Base-by-base conservation (phyloP, 139 green algal genomes). In the Asterochloris sp. region DNA sequence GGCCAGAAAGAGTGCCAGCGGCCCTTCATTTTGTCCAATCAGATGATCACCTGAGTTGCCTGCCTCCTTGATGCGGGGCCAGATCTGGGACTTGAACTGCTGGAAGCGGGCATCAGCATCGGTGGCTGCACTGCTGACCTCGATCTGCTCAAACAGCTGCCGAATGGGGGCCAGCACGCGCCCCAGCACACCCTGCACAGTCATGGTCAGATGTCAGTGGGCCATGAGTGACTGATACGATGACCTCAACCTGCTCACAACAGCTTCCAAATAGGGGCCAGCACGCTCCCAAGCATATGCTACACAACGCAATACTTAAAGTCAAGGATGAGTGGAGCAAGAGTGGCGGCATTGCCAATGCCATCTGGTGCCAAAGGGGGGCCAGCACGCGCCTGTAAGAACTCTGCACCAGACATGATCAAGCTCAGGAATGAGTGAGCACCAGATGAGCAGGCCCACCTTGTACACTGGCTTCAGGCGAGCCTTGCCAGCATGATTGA, bases 81-180 rank as follows among this genome's bases (percentile, higher is more conserved):
- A 98, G 13, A 97, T 81, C 13, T 81, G 47, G 23, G 62, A 78
- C 64, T 84, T 92, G 88, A 99, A 99, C 87, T 95, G 89, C 64
- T 94, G 87, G 82, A 99, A 96, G 0, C 95, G 89, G 12, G 88
- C 88, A 27, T 98, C 92, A 8, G 92, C 85, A 11, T 86, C 89
- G 0, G 86, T 84, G 0, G 84, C 80, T 17, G 91, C 83, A 6
- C 76, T 78, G 28, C 28, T 13, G 10, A 82, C 87, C 21, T 47
- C 13, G 27, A 99, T 89, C 12, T 93, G 88, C 88, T 99, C 92
- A 91, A 97, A 99, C 68, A 97, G 29, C 86, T 98, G 95, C 14
- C 91, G 89, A 1, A 95, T 86, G 86, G 91, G 86, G 54, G 78
- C 27, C 24, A 71, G 0, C 4, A 54, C 62, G 19, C 29, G 19